Conservation (phyloP, 352 stramenopile genomes). For the Globisporangium paroecandrum region DNA sequence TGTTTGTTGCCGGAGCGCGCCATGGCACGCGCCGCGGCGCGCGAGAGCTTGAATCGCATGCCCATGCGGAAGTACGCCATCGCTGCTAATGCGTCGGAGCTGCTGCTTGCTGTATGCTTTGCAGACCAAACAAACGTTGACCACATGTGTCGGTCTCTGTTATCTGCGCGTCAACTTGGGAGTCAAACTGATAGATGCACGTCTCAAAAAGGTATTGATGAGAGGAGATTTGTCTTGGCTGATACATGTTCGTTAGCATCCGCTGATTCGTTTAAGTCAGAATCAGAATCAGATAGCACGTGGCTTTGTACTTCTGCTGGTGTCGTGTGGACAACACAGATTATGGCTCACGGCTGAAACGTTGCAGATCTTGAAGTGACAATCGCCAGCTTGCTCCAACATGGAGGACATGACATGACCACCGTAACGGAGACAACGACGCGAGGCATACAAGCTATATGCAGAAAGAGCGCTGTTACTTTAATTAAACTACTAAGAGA, state of each 20-base stretch:
- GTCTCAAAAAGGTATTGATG: neutral
- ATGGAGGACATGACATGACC: neutral
- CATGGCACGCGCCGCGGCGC: constrained; percentile 58
- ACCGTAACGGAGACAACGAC: neutral
- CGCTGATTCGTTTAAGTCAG: neutral
- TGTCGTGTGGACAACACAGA: neutral
- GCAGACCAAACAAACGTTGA: constrained; percentile 16
- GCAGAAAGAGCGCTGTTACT: neutral
- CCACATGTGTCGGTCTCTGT: constrained; percentile 6
- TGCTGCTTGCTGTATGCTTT: constrained; percentile 1
- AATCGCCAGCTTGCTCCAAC: neutral
- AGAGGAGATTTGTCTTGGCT: neutral
- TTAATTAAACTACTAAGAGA: constrained; percentile 2
- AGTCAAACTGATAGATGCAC: neutral
- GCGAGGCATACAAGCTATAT: neutral
- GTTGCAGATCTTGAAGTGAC: neutral
- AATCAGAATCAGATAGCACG: neutral
- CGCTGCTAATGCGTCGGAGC: neutral
- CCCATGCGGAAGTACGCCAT: constrained; percentile 77
- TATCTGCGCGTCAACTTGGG: neutral
- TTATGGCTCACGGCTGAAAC: neutral
- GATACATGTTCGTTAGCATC: neutral
- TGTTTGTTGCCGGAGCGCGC: constrained; percentile 49
- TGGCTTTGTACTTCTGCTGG: neutral
- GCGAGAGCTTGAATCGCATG: constrained; percentile 61